Percentiles rank a stretch among this genome's conserved stretches.
Evolutionary conservation across 768 basidiomycete species (phyloP).

Genomic region (Lactarius psammicola): DNA sequence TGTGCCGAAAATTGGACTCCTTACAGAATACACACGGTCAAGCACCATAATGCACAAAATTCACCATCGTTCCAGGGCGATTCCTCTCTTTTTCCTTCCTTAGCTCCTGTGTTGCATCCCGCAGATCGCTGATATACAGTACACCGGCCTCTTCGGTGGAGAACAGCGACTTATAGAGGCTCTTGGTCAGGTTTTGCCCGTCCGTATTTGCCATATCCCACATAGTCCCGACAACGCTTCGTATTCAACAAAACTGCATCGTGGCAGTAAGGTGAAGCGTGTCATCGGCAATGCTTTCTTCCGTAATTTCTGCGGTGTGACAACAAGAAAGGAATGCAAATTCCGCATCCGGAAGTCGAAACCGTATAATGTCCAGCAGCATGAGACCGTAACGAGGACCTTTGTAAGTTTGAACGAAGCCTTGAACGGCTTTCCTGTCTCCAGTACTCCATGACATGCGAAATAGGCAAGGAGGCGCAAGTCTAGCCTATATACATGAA

Average conservation of each 20-base stretch:
- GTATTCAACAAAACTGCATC: conserved; percentile 20
- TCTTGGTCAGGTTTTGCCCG: conserved; percentile 10
- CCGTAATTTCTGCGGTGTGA: conserved; percentile 10
- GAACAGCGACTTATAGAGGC: conserved; percentile 13
- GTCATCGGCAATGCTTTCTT: conserved; percentile 12
- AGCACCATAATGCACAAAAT: no score
- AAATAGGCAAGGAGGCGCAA: conserved; percentile 2
- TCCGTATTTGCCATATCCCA: conserved; percentile 25
- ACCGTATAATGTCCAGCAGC: conserved; percentile 4
- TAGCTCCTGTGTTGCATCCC: no score
- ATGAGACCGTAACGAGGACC: conserved; percentile 1
- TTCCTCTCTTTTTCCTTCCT: no score
- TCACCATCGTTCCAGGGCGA: no score
- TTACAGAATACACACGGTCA: no score
- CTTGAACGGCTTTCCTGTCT: not conserved
- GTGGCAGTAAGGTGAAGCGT: conserved; percentile 20
- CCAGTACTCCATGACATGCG: conserved; percentile 4
- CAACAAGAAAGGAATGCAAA: conserved; percentile 19
- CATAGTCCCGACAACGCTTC: conserved; percentile 22
- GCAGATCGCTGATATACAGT: not conserved
- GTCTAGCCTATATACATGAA: not conserved
- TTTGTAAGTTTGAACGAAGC: not conserved
- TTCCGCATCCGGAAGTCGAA: conserved; percentile 14
- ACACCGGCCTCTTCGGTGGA: not conserved
- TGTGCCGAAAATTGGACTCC: no score